Base-by-base conservation (phyloP, 495 filamentous ascomycete genomes). In the Aspergillus homomorphus region DNA sequence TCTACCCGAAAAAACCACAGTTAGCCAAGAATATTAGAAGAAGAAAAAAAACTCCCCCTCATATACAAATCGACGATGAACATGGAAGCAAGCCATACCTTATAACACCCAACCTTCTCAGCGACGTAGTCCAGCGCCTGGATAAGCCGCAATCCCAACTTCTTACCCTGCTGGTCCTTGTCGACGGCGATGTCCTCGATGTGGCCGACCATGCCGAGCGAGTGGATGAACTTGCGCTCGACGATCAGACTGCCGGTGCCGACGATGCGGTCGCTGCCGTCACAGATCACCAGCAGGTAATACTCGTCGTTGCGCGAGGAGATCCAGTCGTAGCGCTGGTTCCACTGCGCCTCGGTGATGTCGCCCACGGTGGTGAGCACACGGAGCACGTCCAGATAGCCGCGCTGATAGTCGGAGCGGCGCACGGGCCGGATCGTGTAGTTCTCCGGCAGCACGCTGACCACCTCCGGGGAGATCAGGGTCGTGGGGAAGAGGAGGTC, bases 101-200 rank as follows among this genome's bases (percentile, higher is more conserved):
- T 97, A 73, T 96, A 97, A 76, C 91, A 96, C 22, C 91, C 92
- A 51, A 91, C 87, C 64, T 89, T 82, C 65, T 87, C 82, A 55
- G 90, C 90, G 57, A 97, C 85, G 72, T 82, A 87, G 76, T 98
- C 94, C 66, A 98, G 82, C 4, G 94, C 90, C 79, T 98, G 89
- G 64, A 98, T 98, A 55, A 98, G 87, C 58, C 89, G 83, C 69
- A 96, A 75, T 2, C 94, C 94, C 42, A 98, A 79, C 74, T 96
- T 96, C 82, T 96, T 97, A 55, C 94, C 94, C 73, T 98, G 94
- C 73, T 97, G 92, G 56, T 91, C 87, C 73, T 91, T 89, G 60
- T 88, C 84, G 22, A 98, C 93, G 8, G 94, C 91, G 74, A 98
- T 97, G 73, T 98, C 94, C 75, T 98, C 94, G 75, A 98, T 96